phyloP scores from a whole-genome alignment of 495 filamentous ascomycete genomes.

The Daldinia decipiens region DNA sequence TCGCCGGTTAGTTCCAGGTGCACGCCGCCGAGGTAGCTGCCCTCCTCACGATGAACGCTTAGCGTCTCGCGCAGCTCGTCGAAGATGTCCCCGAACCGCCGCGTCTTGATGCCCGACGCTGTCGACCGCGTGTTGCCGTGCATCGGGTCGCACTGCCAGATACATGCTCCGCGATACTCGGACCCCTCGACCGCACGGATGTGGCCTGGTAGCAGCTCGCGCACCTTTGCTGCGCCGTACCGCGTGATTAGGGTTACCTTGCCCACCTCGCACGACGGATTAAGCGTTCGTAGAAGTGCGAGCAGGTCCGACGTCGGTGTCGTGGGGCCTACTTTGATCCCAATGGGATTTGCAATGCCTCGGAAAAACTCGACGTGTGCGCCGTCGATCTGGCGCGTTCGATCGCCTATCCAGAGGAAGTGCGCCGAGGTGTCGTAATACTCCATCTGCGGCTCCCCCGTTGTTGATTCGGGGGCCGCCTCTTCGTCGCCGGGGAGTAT shows the following conservation, averaged over 20 bases:
- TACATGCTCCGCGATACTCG: conserved; percentile 76
- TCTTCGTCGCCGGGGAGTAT: conserved; percentile 37
- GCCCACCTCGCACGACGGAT: conserved; percentile 81
- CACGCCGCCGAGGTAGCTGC: conserved; percentile 89
- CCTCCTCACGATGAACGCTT: conserved; percentile 81
- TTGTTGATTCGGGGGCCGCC: conserved; percentile 14
- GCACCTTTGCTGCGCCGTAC: conserved; percentile 82
- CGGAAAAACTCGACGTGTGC: conserved; percentile 98
- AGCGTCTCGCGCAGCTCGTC: conserved; percentile 82
- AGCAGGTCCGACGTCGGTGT: conserved; percentile 79
- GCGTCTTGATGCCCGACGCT: conserved; percentile 81
- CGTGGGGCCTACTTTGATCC: conserved; percentile 92
- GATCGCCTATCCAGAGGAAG: conserved; percentile 98
- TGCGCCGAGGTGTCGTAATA: conserved; percentile 94
- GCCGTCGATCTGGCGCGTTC: conserved; percentile 89
- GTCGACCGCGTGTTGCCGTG: conserved; percentile 86
- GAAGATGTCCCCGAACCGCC: conserved; percentile 86
- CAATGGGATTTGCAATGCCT: conserved; percentile 93
- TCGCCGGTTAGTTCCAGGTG: conserved; percentile 96
- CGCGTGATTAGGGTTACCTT: conserved; percentile 97
- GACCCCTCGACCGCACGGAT: conserved; percentile 82
- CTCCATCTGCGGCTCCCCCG: conserved; percentile 48
- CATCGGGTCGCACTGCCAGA: conserved; percentile 99
- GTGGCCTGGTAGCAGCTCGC: conserved; percentile 76
- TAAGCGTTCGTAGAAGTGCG: conserved; percentile 80